Conservation (phyloP, 352 stramenopile genomes). For the Globisporangium apiculatum region DNA sequence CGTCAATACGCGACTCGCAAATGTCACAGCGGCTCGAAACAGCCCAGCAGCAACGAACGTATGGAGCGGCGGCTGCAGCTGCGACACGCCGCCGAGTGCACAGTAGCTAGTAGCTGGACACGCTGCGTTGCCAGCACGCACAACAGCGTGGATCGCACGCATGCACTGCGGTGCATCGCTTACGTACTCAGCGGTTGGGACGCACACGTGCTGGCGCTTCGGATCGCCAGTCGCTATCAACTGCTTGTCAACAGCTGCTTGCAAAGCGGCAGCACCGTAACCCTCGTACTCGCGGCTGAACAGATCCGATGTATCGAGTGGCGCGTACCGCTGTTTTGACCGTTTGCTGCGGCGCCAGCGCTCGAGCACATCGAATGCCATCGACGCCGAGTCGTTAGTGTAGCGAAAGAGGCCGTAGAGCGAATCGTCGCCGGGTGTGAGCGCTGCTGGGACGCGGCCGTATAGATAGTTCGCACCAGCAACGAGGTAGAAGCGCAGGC, state of each 20-base stretch:
- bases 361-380: constrained; percentile 61
- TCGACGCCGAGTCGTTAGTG: constrained; percentile 26
- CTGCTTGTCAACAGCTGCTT: constrained; percentile 24
- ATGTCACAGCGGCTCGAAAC: constrained; percentile 16
- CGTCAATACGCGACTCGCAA: constrained; percentile 27
- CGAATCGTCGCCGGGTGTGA: constrained; percentile 48
- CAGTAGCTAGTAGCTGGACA: constrained; percentile 53
- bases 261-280: constrained; percentile 22
- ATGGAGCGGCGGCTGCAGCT: constrained; percentile 27
- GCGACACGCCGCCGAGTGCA: constrained; percentile 29
- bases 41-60: constrained; percentile 49
- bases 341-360: constrained; percentile 62
- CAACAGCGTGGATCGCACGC: constrained; percentile 25
- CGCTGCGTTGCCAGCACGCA: constrained; percentile 39
- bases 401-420: constrained; percentile 51
- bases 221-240: constrained; percentile 10
- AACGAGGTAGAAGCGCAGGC: constrained; percentile 46
- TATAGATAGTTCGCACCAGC: constrained; percentile 59
- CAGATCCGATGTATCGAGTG: constrained; percentile 64
- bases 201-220: constrained; percentile 47
- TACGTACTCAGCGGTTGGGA: constrained; percentile 14
- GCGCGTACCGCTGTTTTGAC: constrained; percentile 42
- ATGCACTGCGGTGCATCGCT: constrained; percentile 46
- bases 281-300: constrained; percentile 44
- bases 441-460: constrained; percentile 30